Evolutionary conservation across 768 basidiomycete species (phyloP).

Genomic region (Lepiota venenata): DNA sequence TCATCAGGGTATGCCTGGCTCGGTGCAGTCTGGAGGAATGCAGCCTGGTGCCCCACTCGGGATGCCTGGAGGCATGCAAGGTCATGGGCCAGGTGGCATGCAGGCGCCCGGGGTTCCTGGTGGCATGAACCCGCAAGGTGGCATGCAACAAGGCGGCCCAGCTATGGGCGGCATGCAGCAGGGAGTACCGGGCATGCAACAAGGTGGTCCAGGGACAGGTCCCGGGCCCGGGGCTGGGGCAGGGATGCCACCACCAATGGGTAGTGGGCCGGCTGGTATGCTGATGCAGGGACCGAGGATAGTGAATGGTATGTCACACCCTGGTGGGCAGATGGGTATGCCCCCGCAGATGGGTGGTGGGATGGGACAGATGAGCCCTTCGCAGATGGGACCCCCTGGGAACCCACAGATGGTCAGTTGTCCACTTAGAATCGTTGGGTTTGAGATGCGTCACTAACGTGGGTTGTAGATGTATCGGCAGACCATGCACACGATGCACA

Average conservation of each 20-base stretch:
- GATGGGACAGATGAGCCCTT: constrained; percentile 33
- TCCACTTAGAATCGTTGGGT: neutral
- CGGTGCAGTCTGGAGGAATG: constrained; percentile 9
- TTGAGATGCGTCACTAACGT: constrained; percentile 5
- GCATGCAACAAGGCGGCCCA: constrained; percentile 2
- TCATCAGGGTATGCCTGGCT: neutral
- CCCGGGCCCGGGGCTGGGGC: constrained; percentile 6
- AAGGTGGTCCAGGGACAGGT: constrained; percentile 5
- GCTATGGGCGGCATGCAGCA: constrained; percentile 3
- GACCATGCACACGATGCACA: constrained; percentile 26
- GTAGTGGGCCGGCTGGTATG: constrained; percentile 13
- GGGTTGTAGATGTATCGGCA: constrained; percentile 23
- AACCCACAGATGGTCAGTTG: constrained; percentile 19
- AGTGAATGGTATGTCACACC: constrained; percentile 24
- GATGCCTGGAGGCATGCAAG: constrained; percentile 8
- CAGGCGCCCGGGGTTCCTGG: constrained; percentile 2
- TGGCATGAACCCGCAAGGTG: constrained; percentile 1
- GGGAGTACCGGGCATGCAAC: constrained; percentile 8
- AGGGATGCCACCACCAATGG: constrained; percentile 8
- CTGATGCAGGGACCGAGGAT: constrained; percentile 32
- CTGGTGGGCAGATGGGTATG: constrained; percentile 22
- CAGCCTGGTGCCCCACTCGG: constrained; percentile 6
- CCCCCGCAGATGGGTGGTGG: constrained; percentile 35
- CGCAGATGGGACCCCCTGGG: constrained; percentile 13
- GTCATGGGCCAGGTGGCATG: constrained; percentile 6